phyloP scores from a whole-genome alignment of 768 basidiomycete species.

The Suillus paluster region DNA sequence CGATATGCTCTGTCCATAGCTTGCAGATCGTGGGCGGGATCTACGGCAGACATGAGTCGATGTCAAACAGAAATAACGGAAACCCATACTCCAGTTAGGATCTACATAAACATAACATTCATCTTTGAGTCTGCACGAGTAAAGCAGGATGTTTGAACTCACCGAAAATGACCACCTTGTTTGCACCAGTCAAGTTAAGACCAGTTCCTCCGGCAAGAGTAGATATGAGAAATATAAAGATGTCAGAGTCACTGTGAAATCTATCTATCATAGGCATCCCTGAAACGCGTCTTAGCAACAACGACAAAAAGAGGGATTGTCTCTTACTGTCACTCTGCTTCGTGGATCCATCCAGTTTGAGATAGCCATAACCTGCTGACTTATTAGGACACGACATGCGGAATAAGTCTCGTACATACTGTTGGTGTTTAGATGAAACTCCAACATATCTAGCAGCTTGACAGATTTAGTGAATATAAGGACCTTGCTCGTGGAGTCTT shows the following conservation, averaged over 20 bases:
- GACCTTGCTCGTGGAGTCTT: constrained; percentile 78
- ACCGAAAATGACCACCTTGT: constrained; percentile 94
- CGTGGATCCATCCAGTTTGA: constrained; percentile 82
- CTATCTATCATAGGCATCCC: constrained; percentile 87
- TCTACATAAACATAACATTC: constrained; percentile 46
- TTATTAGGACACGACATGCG: constrained; percentile 6
- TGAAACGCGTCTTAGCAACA: constrained; percentile 30
- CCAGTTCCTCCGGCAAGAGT: constrained; percentile 93
- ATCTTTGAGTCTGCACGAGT: neutral
- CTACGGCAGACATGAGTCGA: constrained; percentile 42
- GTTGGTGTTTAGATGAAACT: constrained; percentile 67
- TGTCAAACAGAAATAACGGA: neutral
- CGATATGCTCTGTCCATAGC: constrained; percentile 89
- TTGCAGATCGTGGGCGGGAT: constrained; percentile 94
- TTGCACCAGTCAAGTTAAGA: constrained; percentile 88
- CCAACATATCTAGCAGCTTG: constrained; percentile 85
- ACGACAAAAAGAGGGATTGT: neutral
- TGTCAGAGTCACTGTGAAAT: constrained; percentile 74
- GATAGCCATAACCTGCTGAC: constrained; percentile 56
- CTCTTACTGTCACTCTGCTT: constrained; percentile 66
- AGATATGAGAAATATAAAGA: constrained; percentile 87
- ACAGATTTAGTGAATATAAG: constrained; percentile 94
- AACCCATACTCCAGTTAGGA: constrained; percentile 89
- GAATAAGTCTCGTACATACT: constrained; percentile 40
- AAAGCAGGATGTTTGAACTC: constrained; percentile 24